Conservation (phyloP, 1,284 basidiomycete species). For the Malassezia cuniculi region DNA sequence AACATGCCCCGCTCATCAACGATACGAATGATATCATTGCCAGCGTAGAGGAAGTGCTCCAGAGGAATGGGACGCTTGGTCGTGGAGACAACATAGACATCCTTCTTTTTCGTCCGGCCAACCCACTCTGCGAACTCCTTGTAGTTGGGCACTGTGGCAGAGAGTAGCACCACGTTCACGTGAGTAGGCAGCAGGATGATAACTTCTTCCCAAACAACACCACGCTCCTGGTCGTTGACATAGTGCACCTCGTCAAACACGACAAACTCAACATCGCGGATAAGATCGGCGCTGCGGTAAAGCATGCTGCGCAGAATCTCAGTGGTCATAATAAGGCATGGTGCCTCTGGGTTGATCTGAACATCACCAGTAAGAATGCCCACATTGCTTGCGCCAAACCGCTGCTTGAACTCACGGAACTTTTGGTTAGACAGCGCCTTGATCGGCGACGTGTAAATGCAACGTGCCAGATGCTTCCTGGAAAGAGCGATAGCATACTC, state of each 20-base stretch:
- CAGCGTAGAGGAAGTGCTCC: constrained; percentile 91
- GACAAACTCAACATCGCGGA: constrained; percentile 96
- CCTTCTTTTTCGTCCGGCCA: constrained; percentile 96
- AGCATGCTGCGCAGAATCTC: constrained; percentile 94
- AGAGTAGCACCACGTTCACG: constrained; percentile 57
- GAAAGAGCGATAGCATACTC: constrained; percentile 97
- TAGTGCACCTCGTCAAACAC: constrained; percentile 99
- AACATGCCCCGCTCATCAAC: constrained; percentile 74
- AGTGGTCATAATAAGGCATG: constrained; percentile 77
- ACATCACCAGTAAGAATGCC: constrained; percentile 98
- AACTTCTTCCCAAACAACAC: constrained; percentile 99
- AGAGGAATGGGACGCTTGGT: constrained; percentile 89
- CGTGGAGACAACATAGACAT: constrained; percentile 97
- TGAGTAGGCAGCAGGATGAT: constrained; percentile 56
- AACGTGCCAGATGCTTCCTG: constrained; percentile 93
- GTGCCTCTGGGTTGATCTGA: constrained; percentile 96
- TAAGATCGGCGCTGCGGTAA: constrained; percentile 72
- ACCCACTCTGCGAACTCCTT: constrained; percentile 99
- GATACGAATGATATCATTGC: constrained; percentile 79
- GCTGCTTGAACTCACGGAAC: constrained; percentile 95
- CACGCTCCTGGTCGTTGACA: constrained; percentile 97
- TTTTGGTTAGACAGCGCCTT: constrained; percentile 99
- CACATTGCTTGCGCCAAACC: constrained; percentile 78
- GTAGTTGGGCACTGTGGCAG: constrained; percentile 95
- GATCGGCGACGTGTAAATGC: constrained; percentile 97